A percentile compares a stretch with the other conserved stretches of the same genome.
Conservation (phyloP, 345 rosid genomes). For the Diplotaxis tenuifolia region DNA sequence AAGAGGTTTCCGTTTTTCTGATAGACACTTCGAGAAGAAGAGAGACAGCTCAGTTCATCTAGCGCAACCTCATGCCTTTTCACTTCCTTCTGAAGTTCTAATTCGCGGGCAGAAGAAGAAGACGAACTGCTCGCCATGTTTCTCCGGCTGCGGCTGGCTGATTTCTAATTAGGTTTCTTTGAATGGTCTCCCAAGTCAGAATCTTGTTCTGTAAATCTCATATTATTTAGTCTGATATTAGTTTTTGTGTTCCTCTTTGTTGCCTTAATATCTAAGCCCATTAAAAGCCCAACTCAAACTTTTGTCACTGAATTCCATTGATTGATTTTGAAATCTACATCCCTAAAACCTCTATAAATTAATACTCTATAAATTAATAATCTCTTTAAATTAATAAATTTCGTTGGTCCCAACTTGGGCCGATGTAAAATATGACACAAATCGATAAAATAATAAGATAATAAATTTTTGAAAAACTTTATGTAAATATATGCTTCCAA, state of each 20-base stretch:
- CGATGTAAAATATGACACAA: no score
- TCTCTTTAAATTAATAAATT: no score
- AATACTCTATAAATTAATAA: no score
- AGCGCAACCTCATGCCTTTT: slow-evolving; percentile 30
- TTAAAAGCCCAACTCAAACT: not conserved
- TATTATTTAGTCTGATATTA: not conserved
- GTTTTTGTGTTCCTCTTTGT: not conserved
- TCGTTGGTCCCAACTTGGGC: no score
- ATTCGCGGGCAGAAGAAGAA: slow-evolving; percentile 6
- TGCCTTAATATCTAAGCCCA: not conserved
- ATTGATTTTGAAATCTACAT: not conserved
- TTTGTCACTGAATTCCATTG: not conserved
- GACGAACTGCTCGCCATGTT: slow-evolving; percentile 25
- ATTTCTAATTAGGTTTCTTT: slow-evolving; percentile 4
- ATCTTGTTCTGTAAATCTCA: not conserved
- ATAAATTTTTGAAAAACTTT: no score
- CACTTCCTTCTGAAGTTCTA: slow-evolving; percentile 27
- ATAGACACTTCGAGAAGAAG: slow-evolving; percentile 35
- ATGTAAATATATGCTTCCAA: no score
- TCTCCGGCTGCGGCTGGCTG: not conserved
- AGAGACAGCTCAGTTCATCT: slow-evolving; percentile 30
- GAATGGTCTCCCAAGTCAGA: not conserved
- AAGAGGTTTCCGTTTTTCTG: slow-evolving; percentile 30
- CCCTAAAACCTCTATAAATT: no score
- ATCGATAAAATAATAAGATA: no score